A percentile compares a stretch with the other conserved stretches of the same genome.
Evolutionary conservation across 768 basidiomycete species (phyloP).

Genomic region (Suillus weaverae): DNA sequence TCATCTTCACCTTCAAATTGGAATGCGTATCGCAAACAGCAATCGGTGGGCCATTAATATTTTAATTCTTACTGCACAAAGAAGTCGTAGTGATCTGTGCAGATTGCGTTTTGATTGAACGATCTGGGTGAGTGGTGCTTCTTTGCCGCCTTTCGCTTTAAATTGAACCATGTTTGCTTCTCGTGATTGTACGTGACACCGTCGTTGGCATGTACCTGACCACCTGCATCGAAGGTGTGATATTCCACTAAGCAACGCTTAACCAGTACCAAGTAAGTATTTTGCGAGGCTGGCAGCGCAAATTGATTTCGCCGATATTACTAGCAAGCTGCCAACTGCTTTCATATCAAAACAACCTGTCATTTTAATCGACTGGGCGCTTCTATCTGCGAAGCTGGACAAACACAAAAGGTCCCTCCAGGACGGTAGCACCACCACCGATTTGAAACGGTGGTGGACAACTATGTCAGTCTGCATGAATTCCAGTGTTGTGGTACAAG

Average conservation of each 20-base stretch:
- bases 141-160: neutral
- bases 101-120: conserved; percentile 9
- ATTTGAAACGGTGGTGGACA: neutral
- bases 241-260: neutral
- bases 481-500: neutral
- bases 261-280: neutral
- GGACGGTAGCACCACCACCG: neutral
- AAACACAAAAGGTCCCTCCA: neutral
- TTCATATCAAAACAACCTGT: neutral
- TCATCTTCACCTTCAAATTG: neutral
- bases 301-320: neutral
- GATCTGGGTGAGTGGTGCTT: conserved; percentile 6
- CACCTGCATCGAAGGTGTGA: neutral
- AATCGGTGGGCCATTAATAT: neutral
- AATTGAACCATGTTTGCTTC: conserved; percentile 1
- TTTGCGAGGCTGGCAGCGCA: neutral
- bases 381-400: neutral
- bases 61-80: neutral
- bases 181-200: neutral
- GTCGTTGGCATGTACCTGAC: conserved; percentile 1
- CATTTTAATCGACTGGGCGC: neutral
- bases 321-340: neutral
- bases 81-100: neutral
- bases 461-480: neutral
- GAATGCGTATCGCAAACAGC: neutral